Evolutionary conservation across 2,329 filamentous ascomycete genomes (phyloP), one percentile per base, ranked within the genome.

Genomic region (Mycogone perniciosa): DNA sequence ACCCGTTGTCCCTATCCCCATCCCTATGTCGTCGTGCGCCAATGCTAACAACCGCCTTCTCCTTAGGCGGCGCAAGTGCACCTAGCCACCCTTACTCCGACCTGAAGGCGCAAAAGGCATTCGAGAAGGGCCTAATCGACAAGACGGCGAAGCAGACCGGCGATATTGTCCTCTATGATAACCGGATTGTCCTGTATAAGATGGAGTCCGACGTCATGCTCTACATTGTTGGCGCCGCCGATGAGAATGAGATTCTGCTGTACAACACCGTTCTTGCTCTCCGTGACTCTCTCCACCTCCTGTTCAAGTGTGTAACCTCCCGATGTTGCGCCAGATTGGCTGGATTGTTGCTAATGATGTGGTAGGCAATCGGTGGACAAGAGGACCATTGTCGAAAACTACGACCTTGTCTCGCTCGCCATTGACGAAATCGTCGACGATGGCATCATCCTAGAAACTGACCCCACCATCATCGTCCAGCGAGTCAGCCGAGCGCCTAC

Each of bases 161-260:
- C 61, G 93, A 97, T 73, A 93, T 99, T 62, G 95, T 99, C 61
- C 82, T 99, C 50, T 97, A 96, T 73, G 93, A 99, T 73, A 95
- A 95, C 74, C 84, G 89, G 63, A 86, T 99, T 55, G 89, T 97
- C 50, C 85, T 97, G 47, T 99, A 96, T 79, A 99, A 99, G 82
- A 87, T 87, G 75, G 93, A 99, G 76, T 90, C 88, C 61, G 93
- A 99, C 69, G 88, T 97, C 51, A 96, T 96, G 86, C 82, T 83
- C 66, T 97, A 97, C 68, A 87, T 97, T 29, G 88, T 99, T 8
- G 92, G 92, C 58, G 84, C 85, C 49, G 80, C 88, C 48, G 89
- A 96, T 48, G 93, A 99, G 79, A 99, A 97, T 70, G 93, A 99
- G 74, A 88, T 99, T 50, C 76, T 99, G 68, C 79, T 99, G 47